phyloP scores from a whole-genome alignment of 306 rosid genomes.

The Prunus mongolica region DNA sequence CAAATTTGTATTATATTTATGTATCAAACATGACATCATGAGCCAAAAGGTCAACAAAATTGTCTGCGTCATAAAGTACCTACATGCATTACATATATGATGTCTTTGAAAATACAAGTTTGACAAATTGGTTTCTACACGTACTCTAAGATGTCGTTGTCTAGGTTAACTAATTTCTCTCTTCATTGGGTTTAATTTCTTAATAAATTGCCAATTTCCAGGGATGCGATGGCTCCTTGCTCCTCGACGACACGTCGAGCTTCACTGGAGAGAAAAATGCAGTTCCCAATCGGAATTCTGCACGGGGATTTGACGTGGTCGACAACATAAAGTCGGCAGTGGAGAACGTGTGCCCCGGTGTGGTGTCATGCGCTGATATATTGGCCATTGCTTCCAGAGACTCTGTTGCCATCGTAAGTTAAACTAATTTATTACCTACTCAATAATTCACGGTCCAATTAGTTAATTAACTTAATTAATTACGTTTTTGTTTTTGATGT shows the following conservation, averaged over 20 bases:
- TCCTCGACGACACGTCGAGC: constrained; percentile 71
- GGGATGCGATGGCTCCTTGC: constrained; percentile 93
- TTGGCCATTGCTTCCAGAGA: constrained; percentile 70
- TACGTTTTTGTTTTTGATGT: background rate
- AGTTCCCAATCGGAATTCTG: constrained; percentile 58
- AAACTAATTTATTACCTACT: background rate
- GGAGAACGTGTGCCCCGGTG: constrained; percentile 63
- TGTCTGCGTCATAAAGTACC: background rate
- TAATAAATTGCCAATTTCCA: background rate
- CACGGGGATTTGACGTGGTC: constrained; percentile 72
- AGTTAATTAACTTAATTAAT: background rate
- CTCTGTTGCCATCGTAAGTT: constrained; percentile 54
- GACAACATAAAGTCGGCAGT: constrained; percentile 71
- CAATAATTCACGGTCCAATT: background rate
- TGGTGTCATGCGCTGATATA: constrained; percentile 82
- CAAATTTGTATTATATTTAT: background rate
- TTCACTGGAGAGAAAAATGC: constrained; percentile 81
- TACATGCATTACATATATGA: background rate
- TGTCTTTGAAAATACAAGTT: background rate
- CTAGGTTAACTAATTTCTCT: background rate
- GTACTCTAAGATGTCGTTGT: background rate
- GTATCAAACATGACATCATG: background rate
- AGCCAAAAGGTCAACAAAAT: background rate
- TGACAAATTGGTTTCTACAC: background rate
- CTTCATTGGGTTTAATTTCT: background rate